Percentiles rank a stretch among this genome's conserved stretches.
phyloP scores from a whole-genome alignment of 768 basidiomycete genomes.

The Hypsizygus marmoreus region DNA sequence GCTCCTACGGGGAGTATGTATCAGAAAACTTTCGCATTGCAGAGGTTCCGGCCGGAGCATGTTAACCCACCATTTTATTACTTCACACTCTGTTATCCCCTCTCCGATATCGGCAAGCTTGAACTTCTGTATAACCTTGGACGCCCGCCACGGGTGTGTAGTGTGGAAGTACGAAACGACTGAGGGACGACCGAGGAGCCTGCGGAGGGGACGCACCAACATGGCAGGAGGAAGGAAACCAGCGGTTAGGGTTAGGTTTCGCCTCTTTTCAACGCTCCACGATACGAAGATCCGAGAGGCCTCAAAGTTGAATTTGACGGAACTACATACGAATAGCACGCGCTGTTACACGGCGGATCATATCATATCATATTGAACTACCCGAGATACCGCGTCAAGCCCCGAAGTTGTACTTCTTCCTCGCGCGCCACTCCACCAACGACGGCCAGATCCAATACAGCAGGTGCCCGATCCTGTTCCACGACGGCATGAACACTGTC shows the following conservation, averaged over 20 bases:
- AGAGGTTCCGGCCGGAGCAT: slow-evolving; percentile 28
- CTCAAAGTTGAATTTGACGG: not conserved
- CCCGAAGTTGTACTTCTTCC: slow-evolving; percentile 64
- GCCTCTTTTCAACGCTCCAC: not conserved
- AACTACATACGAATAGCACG: too few relatives aligned
- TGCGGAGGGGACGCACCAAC: slow-evolving; percentile 35
- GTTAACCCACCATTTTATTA: slow-evolving; percentile 75
- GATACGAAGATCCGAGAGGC: slow-evolving; percentile 7
- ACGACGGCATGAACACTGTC: slow-evolving; percentile 57
- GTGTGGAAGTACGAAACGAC: slow-evolving; percentile 34
- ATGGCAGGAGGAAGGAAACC: slow-evolving; percentile 28
- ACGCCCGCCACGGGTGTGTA: slow-evolving; percentile 28
- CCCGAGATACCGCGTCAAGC: too few relatives aligned
- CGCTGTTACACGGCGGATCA: too few relatives aligned
- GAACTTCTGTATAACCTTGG: slow-evolving; percentile 56
- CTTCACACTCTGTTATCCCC: slow-evolving; percentile 89
- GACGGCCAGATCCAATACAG: slow-evolving; percentile 68
- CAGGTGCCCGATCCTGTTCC: slow-evolving; percentile 49
- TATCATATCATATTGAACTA: too few relatives aligned
- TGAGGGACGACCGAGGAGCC: slow-evolving; percentile 29
- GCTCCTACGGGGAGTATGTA: slow-evolving; percentile 47
- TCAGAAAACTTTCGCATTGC: not conserved
- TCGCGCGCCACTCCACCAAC: slow-evolving; percentile 58
- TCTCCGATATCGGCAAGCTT: slow-evolving; percentile 87
- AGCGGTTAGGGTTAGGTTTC: slow-evolving; percentile 23